Base-by-base conservation (phyloP, 2,329 filamentous ascomycete genomes). In the Nannizzia gypsea region DNA sequence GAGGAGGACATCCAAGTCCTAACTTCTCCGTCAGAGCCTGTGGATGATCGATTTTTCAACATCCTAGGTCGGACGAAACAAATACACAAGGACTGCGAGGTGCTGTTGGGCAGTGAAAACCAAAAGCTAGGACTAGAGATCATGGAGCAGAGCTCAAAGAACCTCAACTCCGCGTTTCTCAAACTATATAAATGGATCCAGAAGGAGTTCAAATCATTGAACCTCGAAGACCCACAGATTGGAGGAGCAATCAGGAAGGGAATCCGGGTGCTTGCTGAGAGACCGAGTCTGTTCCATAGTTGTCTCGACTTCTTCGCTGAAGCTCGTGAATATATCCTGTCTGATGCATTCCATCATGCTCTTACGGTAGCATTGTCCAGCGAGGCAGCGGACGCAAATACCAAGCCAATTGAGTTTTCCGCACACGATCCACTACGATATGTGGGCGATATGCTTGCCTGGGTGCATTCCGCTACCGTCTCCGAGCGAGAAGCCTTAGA, bases 151-250 rank as follows among this genome's bases (percentile, higher is more conserved):
- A 92, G 86, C 59, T 91, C 90, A 0, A 90, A 89, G 61, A 84
- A 89, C 63, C 80, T 99, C 56, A 93, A 96, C 68, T 81, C 86
- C 15, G 92, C 89, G 3, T 99, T 93, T 67, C 92, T 99, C 70
- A 99, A 96, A 70, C 81, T 99, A 2, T 96, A 95, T 73, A 85
- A 89, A 67, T 99, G 92, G 92, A 85, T 95, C 20, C 91, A 96
- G 70, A 85, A 88, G 61, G 90, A 96, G 67, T 95, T 99, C 75
- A 95, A 91, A 71, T 86, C 86, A 0, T 76, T 97, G 57, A 95
- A 97, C 70, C 81, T 97, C 6, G 93, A 99, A 69, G 96, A 95
- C 65, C 91, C 91, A 0, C 91, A 95, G 67, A 91, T 97, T 71
- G 91, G 88, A 69, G 82, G 86, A 20, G 86, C 89, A 0, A 91